Conservation (phyloP, 805 yeast species). For the Cyberlindnera petersonii region DNA sequence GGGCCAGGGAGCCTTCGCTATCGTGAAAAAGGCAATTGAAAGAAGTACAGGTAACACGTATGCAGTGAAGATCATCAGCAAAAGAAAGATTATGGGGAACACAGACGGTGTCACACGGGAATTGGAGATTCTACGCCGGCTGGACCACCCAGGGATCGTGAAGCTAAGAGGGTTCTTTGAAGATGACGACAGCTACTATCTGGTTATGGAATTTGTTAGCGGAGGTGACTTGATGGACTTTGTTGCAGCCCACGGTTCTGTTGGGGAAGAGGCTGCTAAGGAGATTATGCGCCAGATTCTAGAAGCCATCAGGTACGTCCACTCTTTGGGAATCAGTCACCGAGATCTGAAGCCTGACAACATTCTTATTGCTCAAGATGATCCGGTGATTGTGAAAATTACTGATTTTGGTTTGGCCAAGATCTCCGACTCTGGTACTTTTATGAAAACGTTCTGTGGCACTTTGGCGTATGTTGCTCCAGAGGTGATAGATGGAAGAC, state of each 20-base stretch:
- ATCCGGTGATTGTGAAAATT: conserved; percentile 86
- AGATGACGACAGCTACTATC: conserved; percentile 72
- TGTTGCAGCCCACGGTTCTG: conserved; percentile 86
- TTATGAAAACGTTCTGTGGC: conserved; percentile 96
- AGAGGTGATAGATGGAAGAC: conserved; percentile 59
- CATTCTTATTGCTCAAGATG: conserved; percentile 83
- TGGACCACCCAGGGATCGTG: conserved; percentile 85
- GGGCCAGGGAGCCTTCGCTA: conserved; percentile 98
- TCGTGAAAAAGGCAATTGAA: conserved; percentile 87
- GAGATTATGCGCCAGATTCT: conserved; percentile 83
- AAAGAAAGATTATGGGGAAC: conserved; percentile 75
- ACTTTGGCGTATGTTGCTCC: conserved; percentile 97
- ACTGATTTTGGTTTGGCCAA: conserved; percentile 97
- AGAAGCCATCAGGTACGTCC: conserved; percentile 83
- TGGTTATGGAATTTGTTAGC: conserved; percentile 93
- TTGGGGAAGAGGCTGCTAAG: conserved; percentile 86
- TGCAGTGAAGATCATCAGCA: conserved; percentile 88
- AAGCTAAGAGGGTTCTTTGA: conserved; percentile 79
- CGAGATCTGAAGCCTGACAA: conserved; percentile 96
- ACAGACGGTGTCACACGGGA: conserved; percentile 83
- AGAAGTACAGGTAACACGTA: conserved; percentile 78
- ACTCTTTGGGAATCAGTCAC: conserved; percentile 87
- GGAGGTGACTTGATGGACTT: conserved; percentile 99
- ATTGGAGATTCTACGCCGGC: conserved; percentile 67
- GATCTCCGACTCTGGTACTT: conserved; percentile 75